These are phyloP conservation scores for Lotus japonicus DNA, from an alignment of 306 rosid species.

Conservation along the genomic window DNA sequence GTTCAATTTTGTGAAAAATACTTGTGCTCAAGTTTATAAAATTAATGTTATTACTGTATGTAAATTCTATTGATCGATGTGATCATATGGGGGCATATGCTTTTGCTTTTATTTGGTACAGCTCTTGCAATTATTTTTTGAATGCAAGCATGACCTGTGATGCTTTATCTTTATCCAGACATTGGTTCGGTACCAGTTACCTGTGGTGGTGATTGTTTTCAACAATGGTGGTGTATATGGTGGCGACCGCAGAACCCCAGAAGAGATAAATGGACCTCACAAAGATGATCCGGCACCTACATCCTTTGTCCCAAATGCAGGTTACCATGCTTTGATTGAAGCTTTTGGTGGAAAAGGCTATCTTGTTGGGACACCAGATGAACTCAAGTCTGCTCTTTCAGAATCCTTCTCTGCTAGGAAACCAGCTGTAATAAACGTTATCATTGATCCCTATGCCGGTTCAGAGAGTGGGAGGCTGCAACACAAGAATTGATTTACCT, in stretches of 20 bases:
- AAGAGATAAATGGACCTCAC: slow-evolving; percentile 79
- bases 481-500: slow-evolving; percentile 65
- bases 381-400: slow-evolving; percentile 67
- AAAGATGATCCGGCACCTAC: slow-evolving; percentile 95
- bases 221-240: slow-evolving; percentile 74
- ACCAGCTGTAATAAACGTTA: slow-evolving; percentile 72
- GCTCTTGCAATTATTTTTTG: slow-evolving; percentile 5
- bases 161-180: slow-evolving; percentile 45
- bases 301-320: slow-evolving; percentile 68
- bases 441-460: slow-evolving; percentile 89
- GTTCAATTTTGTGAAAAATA: neutral
- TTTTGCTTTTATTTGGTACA: neutral
- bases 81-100: neutral
- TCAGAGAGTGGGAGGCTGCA: slow-evolving; percentile 93
- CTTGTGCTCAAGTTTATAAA: neutral
- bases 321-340: slow-evolving; percentile 76
- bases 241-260: slow-evolving; percentile 33
- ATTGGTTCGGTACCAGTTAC: slow-evolving; percentile 85
- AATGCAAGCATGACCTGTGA: neutral
- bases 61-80: neutral
- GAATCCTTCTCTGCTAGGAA: slow-evolving; percentile 69
- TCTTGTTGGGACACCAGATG: slow-evolving; percentile 63
- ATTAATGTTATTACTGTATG: neutral
- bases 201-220: slow-evolving; percentile 87
- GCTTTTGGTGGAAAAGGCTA: slow-evolving; percentile 99